Base-by-base conservation (phyloP, 1,284 basidiomycete genomes). In the Ustanciosporium gigantosporum region DNA sequence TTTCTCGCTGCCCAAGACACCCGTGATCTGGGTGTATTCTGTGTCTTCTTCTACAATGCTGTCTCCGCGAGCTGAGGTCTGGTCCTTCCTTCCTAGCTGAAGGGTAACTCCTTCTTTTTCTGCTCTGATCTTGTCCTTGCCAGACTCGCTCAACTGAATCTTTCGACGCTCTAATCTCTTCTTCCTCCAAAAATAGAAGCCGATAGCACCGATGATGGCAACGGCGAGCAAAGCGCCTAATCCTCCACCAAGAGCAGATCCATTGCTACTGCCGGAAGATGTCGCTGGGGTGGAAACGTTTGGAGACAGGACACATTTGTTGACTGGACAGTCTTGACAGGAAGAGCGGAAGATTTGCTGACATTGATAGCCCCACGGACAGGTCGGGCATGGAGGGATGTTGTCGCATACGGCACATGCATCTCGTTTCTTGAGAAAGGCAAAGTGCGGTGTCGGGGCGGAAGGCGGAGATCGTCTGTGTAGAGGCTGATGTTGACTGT, bases 21-120 rank as follows among this genome's bases (percentile, higher is more conserved):
- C 59, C 1, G 58, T 61, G 20, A 61, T 50, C 29, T 66, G 56
- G 40, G 61, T 66, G 41, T 52, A 68, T 37, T 68, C 66, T 22
- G 57, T 66, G 41, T 66, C 61, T 19, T 50, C 35, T 21, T 64
- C 65, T 20, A 53, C 25, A 2, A 44, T 41, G 23, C 55, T 46
- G 21, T 35, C 52, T 22, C 17, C 25, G 25, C 20, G 16, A 20
- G 8, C 36, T 8, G 21, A 6, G 9, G 27, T 31, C 20, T 42
- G 3, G n/a, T 31, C 27, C 4, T 20, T 21, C 25, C 8, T 44
- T 7, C 55, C 60, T 14, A 65, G 44, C 23, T 65, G 61, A 8
- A 65, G 39, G 11, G 61, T 65, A 3, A 38, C 52, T 11, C 35
- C 41, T n/a, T 58, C 44, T 36, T 65, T 65, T 31, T 65, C 61